Percentiles rank a stretch among this genome's conserved stretches.
Conservation (phyloP, 78 protist species). For the Mastigamoeba balamuthi region DNA sequence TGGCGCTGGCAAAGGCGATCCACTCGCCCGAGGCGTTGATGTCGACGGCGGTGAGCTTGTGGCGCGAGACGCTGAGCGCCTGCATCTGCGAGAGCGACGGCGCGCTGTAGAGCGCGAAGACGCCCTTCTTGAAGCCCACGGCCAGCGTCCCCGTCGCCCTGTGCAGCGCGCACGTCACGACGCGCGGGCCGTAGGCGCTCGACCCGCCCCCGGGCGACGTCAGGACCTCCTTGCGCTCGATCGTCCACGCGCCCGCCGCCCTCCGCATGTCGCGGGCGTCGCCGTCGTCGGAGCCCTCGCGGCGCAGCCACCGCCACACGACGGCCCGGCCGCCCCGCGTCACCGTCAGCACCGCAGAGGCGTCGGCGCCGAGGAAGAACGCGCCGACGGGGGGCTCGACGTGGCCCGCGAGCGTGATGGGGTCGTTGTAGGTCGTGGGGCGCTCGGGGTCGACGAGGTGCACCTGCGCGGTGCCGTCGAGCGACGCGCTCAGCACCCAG, state of each 20-base stretch:
- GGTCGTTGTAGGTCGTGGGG: not conserved
- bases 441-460: constrained; percentile 4
- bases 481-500: not conserved
- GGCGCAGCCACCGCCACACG: too few relatives aligned
- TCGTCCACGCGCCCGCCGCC: not conserved
- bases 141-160: constrained; percentile 15
- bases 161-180: constrained; percentile 4
- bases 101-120: constrained; percentile 64
- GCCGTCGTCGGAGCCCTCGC: too few relatives aligned
- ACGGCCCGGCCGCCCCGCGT: too few relatives aligned
- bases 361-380: constrained; percentile 3
- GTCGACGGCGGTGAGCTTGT: constrained; percentile 19
- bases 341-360: too few relatives aligned
- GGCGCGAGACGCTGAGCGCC: constrained; percentile 42
- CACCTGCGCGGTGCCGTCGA: constrained; percentile 19
- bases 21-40: constrained; percentile 80
- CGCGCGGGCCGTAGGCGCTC: not conserved
- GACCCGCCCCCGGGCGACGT: not conserved
- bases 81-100: constrained; percentile 46
- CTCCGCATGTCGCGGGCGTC: too few relatives aligned
- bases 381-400: not conserved
- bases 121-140: constrained; percentile 67
- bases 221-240: not conserved
- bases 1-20: constrained; percentile 78
- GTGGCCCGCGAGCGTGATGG: constrained; percentile 23